Base-by-base conservation (phyloP, 306 rosid species). In the Abrus pulchellus region DNA sequence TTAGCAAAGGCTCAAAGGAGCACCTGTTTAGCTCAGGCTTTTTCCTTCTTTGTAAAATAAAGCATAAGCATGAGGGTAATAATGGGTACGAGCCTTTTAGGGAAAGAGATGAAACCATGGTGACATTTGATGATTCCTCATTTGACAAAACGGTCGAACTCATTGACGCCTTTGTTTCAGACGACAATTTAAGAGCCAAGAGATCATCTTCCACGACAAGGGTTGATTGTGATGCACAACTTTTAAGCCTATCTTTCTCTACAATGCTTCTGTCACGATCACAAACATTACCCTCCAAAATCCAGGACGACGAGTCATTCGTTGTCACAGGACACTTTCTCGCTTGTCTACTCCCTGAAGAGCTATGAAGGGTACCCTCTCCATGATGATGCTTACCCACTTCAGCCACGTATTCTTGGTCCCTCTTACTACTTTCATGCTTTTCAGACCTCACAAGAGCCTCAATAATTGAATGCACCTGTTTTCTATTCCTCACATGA, bases 401-500 rank as follows among this genome's bases (percentile, higher is more conserved):
- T 57, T 80, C 90, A 56, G 80, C 77, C 68, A 10, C 50, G 68
- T 57, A 77, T 68, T 85, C 90, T 38, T 74, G 54, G 68, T 86
- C 90, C 80, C 83, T 87, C 66, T 80, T 62, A 53, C 83, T 80
- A 50, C 67, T 89, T 84, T 88, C 99, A 47, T 82, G 84, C 49
- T 80, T 86, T 82, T 92, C 97, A 69, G 97, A 92, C 77, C 77
- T 92, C 66, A 96, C 98, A 74, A 96, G 91, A 52, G 94, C 88
- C 88, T 96, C 92, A 72, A 96, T 92, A 68, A 96, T 96, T 34
- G 98, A 89, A 83, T 88, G 99, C 29, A 96, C 99, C 81, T 96
- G 98, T 72, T 93, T 96, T 72, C 88, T 88, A 74, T 96, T 96
- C 86, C 99, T 89, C 56, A 96, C 99, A 82, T 96, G 99, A 86